Base-by-base conservation (phyloP, 768 basidiomycete species). In the Glaciozyma martinii region DNA sequence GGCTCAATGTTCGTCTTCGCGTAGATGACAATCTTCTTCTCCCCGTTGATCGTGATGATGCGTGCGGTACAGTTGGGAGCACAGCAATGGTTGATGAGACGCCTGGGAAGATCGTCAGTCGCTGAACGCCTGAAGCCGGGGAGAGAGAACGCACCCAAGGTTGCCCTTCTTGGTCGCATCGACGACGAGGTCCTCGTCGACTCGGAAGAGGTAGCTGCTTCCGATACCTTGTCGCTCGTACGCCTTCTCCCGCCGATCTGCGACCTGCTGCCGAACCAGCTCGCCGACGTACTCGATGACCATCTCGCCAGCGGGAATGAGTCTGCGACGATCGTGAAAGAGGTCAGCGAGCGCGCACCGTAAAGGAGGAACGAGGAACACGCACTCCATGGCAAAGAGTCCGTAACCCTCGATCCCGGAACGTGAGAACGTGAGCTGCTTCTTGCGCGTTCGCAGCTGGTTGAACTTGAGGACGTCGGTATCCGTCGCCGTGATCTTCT, bases 201-300 rank as follows among this genome's bases (percentile, higher is more conserved):
- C 93, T 68, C 95, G 81, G 80, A 99, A 99, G 57, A 99, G 80
- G 78, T 99, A 99, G 75, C 90, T 93, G 76, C 90, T 93, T 21
- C 95, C 95, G 67, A 99, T 99, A 3, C 95, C 95, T 75, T 92
- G 90, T 60, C 91, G 82, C 79, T 97, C 90, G 75, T 99, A 99
- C 71, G 86, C 84, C 80, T 95, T 94, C 80, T 99, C 95, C 56
- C 95, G 82, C 76, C 92, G 90, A 72, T 98, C 95, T 32, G 95
- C 95, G 21, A 74, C 72, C 29, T 69, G 67, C 52, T 91, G 90
- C 15, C 95, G 83, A 70, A 97, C 91, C 68, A 97, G 82, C 81
- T 99, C 95, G 25, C 95, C 95, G 10, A 99, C 95, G 74, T 99
- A 99, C 79, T 99, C 95, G 77, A 98, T 97, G 37, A 99, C 94